phyloP scores from a whole-genome alignment of 768 basidiomycete species.

The Tephrocybe sp. region DNA sequence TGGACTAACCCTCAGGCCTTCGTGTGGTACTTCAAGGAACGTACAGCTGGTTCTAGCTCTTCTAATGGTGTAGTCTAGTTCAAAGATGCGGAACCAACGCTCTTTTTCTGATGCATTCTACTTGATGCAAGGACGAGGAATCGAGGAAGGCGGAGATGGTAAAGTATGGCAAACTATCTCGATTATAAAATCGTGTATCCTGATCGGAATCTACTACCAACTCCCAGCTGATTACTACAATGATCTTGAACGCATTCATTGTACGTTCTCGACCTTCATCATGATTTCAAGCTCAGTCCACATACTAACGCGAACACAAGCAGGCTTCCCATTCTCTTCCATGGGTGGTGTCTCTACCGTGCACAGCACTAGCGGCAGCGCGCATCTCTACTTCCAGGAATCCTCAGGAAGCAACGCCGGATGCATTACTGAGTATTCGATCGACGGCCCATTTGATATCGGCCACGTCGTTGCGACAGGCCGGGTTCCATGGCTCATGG shows the following conservation, averaged over 20 bases:
- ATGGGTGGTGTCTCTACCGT: background rate
- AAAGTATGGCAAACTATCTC: too few relatives aligned
- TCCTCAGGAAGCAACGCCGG: background rate
- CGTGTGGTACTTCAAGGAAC: too few relatives aligned
- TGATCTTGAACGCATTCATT: background rate
- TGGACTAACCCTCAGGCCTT: too few relatives aligned
- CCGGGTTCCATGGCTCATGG: too few relatives aligned
- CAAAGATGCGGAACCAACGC: too few relatives aligned
- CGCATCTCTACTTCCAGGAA: background rate
- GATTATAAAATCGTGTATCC: background rate
- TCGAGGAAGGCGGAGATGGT: too few relatives aligned
- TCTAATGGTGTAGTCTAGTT: too few relatives aligned
- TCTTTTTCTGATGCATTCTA: too few relatives aligned
- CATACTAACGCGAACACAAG: background rate
- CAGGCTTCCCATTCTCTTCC: background rate
- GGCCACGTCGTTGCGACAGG: background rate
- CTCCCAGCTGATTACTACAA: background rate
- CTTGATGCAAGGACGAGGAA: too few relatives aligned
- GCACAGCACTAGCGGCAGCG: background rate
- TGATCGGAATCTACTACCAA: background rate
- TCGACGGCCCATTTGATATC: background rate
- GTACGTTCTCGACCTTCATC: background rate
- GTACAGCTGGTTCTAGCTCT: too few relatives aligned
- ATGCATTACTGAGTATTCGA: background rate
- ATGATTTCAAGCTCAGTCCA: too few relatives aligned